Base-by-base conservation (phyloP, 2,329 filamentous ascomycete species). In the Calonectria hawksworthii region DNA sequence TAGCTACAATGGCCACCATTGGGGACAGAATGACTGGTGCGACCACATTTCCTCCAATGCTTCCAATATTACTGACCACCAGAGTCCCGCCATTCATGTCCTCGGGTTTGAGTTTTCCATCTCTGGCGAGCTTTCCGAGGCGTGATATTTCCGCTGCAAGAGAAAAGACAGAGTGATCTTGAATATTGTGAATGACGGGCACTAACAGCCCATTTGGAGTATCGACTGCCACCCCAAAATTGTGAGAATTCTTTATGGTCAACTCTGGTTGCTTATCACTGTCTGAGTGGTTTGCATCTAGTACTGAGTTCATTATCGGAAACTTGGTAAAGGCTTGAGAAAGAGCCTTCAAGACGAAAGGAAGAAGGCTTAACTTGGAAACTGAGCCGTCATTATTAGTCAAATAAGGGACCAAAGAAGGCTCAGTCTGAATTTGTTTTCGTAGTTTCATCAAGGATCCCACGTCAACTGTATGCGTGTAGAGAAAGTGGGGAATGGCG, bases 141-240 rank as follows among this genome's bases (percentile, higher is more conserved):
- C 70, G 66, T 0, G 41, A 38, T 16, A 70, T 68, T 34, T 75
- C 74, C 3, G 44, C 28, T 0, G 71, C 67, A 1, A 75, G 51
- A 9, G 70, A 74, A 1, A 59, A 4, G 3, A 75, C 36, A 0
- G 74, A 75, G 26, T 70, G 71, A 14, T 68, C 14, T 28, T 75
- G 74, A 16, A 75, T 71, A 6, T 75, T 32, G 6, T 56, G 63
- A 21, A 75, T 23, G 13, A 74, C 74, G 4, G 74, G 74, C 21
- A 75, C 74, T 3, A 75, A 14, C 7, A 75, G 71, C 1, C 74
- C 74, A 0, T 68, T 67, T n/a, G 67, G 67, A 7, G 70, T 75
- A n/a, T 74, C 71, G 8, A 75, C 32, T 4, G 74, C 74, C 21
- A 75, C 47, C 5, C 74, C 74, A 7, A 75, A 56, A n/a, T 75